Conservation (phyloP, 805 yeast genomes). For the Candida caryicola region DNA sequence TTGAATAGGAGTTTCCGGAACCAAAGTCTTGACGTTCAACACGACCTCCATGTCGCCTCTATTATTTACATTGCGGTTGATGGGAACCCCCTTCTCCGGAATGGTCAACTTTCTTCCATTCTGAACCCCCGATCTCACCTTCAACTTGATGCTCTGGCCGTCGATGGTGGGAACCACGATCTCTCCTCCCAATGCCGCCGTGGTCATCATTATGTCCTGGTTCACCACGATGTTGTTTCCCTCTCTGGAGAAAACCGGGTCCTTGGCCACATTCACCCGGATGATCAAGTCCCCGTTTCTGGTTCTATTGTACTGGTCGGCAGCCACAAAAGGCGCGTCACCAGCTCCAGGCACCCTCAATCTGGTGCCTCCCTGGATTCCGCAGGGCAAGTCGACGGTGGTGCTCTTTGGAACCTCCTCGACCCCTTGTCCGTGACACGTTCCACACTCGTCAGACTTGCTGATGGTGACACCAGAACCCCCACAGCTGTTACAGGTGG, state of each 20-base stretch:
- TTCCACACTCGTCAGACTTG: slow-evolving; percentile 62
- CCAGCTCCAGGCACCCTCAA: slow-evolving; percentile 86
- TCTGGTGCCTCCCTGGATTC: slow-evolving; percentile 82
- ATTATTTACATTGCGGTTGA: slow-evolving; percentile 43
- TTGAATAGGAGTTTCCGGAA: slow-evolving; percentile 81
- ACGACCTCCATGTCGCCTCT: slow-evolving; percentile 82
- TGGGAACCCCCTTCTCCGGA: slow-evolving; percentile 87
- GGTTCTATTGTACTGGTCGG: slow-evolving; percentile 64
- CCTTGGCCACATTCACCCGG: slow-evolving; percentile 74
- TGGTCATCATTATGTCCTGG: slow-evolving; percentile 81
- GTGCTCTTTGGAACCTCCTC: slow-evolving; percentile 64
- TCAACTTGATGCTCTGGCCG: slow-evolving; percentile 71
- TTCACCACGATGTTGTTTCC: slow-evolving; percentile 65
- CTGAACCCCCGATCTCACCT: slow-evolving; percentile 83
- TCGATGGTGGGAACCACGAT: slow-evolving; percentile 88
- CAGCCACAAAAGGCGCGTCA: slow-evolving; percentile 75
- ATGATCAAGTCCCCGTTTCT: slow-evolving; percentile 86
- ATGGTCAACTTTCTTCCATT: slow-evolving; percentile 69
- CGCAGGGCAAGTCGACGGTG: slow-evolving; percentile 82
- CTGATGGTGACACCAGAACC: slow-evolving; percentile 84
- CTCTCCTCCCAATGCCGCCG: slow-evolving; percentile 94
- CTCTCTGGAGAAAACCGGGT: slow-evolving; percentile 63
- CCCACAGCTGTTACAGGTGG: slow-evolving; percentile 82
- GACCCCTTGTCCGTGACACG: slow-evolving; percentile 92
- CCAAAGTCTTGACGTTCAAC: slow-evolving; percentile 65